Conservation (phyloP, 352 stramenopile species). For the Blastocystis hominis region DNA sequence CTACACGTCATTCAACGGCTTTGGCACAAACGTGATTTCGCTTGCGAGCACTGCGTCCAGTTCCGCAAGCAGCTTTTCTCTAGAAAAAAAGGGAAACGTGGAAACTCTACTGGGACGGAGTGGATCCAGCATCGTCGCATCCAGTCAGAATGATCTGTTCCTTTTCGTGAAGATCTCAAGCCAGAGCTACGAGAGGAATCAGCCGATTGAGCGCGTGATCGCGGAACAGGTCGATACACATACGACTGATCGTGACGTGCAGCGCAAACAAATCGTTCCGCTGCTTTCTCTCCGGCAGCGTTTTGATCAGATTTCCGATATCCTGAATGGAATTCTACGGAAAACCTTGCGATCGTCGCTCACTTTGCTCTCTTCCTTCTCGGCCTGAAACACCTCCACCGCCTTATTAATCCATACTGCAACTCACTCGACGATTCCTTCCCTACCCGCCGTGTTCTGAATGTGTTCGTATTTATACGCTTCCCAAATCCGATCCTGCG, state of each 20-base stretch:
- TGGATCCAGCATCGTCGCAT: background rate
- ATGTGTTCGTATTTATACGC: slow-evolving; percentile 11
- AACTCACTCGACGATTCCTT: background rate
- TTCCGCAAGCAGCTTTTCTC: slow-evolving; percentile 2
- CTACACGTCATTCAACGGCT: background rate
- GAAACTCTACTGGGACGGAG: background rate
- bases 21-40: background rate
- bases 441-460: background rate
- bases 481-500: background rate
- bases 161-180: background rate
- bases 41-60: background rate
- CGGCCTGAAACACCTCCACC: background rate
- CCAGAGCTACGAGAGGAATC: background rate
- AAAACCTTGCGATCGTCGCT: background rate
- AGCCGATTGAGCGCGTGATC: background rate
- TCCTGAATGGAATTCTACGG: background rate
- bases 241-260: background rate
- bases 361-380: slow-evolving; percentile 12
- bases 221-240: background rate
- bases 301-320: slow-evolving; percentile 32
- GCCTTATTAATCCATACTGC: background rate
- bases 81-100: background rate
- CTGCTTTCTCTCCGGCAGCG: slow-evolving; percentile 8
- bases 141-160: slow-evolving; percentile 22
- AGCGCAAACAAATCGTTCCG: slow-evolving; percentile 9